Conservation (phyloP, 1,284 basidiomycete genomes). For the Trametes versicolor region DNA sequence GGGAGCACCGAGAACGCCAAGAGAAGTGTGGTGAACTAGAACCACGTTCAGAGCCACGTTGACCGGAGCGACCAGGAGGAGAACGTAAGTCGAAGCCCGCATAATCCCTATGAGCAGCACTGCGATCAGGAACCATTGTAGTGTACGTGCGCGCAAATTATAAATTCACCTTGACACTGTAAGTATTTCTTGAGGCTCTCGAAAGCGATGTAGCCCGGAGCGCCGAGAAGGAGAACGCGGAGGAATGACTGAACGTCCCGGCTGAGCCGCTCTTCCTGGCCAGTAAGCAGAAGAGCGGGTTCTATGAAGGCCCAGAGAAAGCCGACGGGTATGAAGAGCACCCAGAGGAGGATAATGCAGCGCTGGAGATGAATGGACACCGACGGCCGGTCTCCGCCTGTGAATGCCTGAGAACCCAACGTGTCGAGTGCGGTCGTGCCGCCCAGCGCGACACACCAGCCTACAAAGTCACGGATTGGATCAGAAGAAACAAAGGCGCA, state of each 20-base stretch:
- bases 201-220: constrained; percentile 79
- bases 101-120: constrained; percentile 65
- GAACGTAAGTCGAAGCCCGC: constrained; percentile 71
- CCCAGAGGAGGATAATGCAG: constrained; percentile 69
- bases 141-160: not conserved
- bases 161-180: constrained; percentile 74
- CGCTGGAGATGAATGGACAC: constrained; percentile 77
- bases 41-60: constrained; percentile 68
- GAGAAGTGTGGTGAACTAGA: constrained; percentile 66
- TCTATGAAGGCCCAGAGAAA: constrained; percentile 69
- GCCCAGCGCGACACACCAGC: constrained; percentile 79
- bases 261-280: constrained; percentile 66
- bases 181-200: constrained; percentile 83
- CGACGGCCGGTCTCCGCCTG: constrained; percentile 62
- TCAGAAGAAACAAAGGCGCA: not conserved
- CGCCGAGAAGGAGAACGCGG: constrained; percentile 68
- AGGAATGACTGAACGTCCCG: constrained; percentile 70
- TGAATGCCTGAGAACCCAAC: constrained; percentile 79
- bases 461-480: constrained; percentile 45
- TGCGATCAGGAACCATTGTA: not conserved
- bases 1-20: constrained; percentile 72
- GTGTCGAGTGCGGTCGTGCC: constrained; percentile 83
- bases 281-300: constrained; percentile 67
- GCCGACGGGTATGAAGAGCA: constrained; percentile 68
- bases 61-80: constrained; percentile 68